Conservation (phyloP, 2,329 filamentous ascomycete species). For the Hymenoscyphus repandus region DNA sequence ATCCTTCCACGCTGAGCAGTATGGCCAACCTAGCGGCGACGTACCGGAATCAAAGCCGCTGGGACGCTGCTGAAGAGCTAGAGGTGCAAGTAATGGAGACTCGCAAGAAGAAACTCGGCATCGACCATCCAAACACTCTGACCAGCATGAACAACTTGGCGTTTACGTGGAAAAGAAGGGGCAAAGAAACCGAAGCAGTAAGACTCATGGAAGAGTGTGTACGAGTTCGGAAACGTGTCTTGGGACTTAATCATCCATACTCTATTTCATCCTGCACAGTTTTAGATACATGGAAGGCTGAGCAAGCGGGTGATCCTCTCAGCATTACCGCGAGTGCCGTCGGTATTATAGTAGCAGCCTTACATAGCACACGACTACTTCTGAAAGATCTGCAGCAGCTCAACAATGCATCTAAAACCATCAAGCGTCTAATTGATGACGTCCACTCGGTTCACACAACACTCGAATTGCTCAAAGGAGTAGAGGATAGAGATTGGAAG, state of each 20-base stretch:
- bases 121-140: constrained; percentile 7
- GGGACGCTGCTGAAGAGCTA: no score
- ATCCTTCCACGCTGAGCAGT: no score
- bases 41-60: no score
- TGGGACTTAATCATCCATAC: no score
- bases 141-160: background rate
- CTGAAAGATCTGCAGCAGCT: constrained; percentile 31
- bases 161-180: background rate
- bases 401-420: constrained; percentile 30
- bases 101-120: constrained; percentile 11
- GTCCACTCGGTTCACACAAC: constrained; percentile 27
- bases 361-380: constrained; percentile 30
- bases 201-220: no score
- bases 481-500: constrained; percentile 31
- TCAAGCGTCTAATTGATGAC: constrained; percentile 30
- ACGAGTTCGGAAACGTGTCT: no score
- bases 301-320: constrained; percentile 25
- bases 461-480: constrained; percentile 27
- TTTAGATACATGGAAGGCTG: no score
- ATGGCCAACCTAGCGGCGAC: no score
- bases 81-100: no score
- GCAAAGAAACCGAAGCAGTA: background rate
- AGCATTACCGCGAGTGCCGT: constrained; percentile 30
- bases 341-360: constrained; percentile 28
- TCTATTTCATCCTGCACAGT: no score